These are phyloP conservation scores for Grosmannia clavigera DNA, from an alignment of 2,329 filamentous ascomycete species.

Conservation along the genomic window DNA sequence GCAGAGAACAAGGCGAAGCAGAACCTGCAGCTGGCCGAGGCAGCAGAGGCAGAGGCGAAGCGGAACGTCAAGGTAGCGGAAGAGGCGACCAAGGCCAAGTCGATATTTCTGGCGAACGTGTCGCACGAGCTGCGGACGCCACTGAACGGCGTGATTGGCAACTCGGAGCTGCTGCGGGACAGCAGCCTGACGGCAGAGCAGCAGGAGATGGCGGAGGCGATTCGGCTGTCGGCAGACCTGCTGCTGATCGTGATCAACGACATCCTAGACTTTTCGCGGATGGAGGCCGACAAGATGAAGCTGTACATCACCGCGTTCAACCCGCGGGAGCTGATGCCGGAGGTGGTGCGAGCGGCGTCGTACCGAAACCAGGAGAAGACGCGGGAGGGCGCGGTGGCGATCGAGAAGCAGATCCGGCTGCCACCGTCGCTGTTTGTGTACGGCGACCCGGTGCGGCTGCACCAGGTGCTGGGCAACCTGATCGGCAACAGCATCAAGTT, in stretches of 20 bases:
- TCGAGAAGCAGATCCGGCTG: slow-evolving; percentile 57
- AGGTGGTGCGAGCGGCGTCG: slow-evolving; percentile 53
- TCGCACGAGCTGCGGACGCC: slow-evolving; percentile 73
- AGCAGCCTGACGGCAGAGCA: slow-evolving; percentile 65
- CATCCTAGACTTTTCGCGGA: slow-evolving; percentile 89
- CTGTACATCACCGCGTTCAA: slow-evolving; percentile 61
- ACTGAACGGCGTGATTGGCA: slow-evolving; percentile 79
- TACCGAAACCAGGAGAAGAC: slow-evolving; percentile 54
- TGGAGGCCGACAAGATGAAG: slow-evolving; percentile 80
- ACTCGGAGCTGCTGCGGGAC: slow-evolving; percentile 71
- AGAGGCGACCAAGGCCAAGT: slow-evolving; percentile 72
- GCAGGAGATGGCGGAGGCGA: slow-evolving; percentile 76
- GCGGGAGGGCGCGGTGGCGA: slow-evolving; percentile 48
- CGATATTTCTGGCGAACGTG: slow-evolving; percentile 68
- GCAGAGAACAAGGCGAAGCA: slow-evolving; percentile 66
- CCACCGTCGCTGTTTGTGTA: slow-evolving; percentile 60
- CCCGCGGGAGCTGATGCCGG: slow-evolving; percentile 52
- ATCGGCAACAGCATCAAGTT: slow-evolving; percentile 93
- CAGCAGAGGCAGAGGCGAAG: slow-evolving; percentile 66
- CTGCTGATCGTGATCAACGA: slow-evolving; percentile 91
- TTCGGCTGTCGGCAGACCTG: slow-evolving; percentile 74
- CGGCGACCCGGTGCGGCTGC: slow-evolving; percentile 53
- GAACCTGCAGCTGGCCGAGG: slow-evolving; percentile 69
- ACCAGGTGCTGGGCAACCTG: slow-evolving; percentile 66
- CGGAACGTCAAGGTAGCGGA: slow-evolving; percentile 72